phyloP scores from a whole-genome alignment of 805 yeast species.

The Cyberlindnera subsufficiens region DNA sequence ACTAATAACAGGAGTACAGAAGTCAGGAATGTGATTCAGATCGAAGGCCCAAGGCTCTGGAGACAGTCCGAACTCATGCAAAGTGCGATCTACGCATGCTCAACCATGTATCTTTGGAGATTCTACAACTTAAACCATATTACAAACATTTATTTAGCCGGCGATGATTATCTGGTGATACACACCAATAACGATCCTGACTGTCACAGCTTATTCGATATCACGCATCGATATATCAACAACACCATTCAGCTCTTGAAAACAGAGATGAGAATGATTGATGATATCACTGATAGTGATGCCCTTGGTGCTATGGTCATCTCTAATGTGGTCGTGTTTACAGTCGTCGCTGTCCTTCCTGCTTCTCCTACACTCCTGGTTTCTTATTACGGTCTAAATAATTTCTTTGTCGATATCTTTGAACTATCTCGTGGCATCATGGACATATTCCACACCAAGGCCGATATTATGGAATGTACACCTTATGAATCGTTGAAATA shows the following conservation, averaged over 20 bases:
- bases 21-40: constrained; percentile 10
- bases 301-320: constrained; percentile 13
- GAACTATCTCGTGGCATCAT: constrained; percentile 13
- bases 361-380: constrained; percentile 9
- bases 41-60: constrained; percentile 17
- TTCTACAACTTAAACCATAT: constrained; percentile 13
- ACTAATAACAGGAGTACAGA: constrained; percentile 9
- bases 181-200: constrained; percentile 6
- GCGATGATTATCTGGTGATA: constrained; percentile 7
- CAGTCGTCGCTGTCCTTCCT: constrained; percentile 18
- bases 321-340: constrained; percentile 16
- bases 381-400: constrained; percentile 8
- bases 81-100: constrained; percentile 14
- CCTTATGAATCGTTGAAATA: constrained; percentile 11
- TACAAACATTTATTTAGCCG: constrained; percentile 11
- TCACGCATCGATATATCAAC: constrained; percentile 12
- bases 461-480: constrained; percentile 6
- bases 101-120: constrained; percentile 17
- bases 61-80: constrained; percentile 11
- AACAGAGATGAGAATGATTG: neutral
- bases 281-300: neutral
- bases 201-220: constrained; percentile 8
- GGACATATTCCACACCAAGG: constrained; percentile 1
- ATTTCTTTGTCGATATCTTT: constrained; percentile 9
- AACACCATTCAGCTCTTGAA: constrained; percentile 8